Evolutionary conservation across 805 yeast genomes (phyloP), one percentile per base, ranked within the genome.

Genomic region (Zygoascus tannicola): DNA sequence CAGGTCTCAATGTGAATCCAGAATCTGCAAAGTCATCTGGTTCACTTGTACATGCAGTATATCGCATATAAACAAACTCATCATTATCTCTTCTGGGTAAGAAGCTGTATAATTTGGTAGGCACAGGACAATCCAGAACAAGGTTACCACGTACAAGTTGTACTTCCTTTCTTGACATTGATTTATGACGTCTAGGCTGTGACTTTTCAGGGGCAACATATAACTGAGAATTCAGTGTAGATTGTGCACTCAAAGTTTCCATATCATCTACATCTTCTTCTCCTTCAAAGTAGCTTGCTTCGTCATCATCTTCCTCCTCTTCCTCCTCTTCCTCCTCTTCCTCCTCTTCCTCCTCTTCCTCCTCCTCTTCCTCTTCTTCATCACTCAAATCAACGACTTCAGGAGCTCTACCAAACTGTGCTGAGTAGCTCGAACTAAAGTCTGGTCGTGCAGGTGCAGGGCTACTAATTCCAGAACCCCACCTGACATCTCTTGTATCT

Each of bases 31-130:
- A 92, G 30, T 83, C 81, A 63, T 88, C 92, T 1, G 98, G 95
- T 45, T 83, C 88, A 1, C 94, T 73, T 1, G 99, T 92, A 58
- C 95, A 88, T 0, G 98, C 99, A 0, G 97, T 85, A 63, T 92
- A 92, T 52, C 96, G 80, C 97, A 92, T 88, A 64, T 85, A 85
- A 14, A 92, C 80, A 60, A 86, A 92, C 63, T 92, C 99, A 44
- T 92, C 95, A 50, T 81, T 80, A 51, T 85, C 94, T 39, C 92
- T 77, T 54, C 86, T 72, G 3, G 97, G 94, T 44, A 94, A 66
- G 51, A 87, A 88, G 49, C 83, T 80, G 53, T 80, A 77, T 46
- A 92, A 70, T 49, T 88, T 92, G 20, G 87, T 80, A 12, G 99
- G 97, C 40, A 92, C 81, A 3, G 97, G 95, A 56, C 94, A 90